Evolutionary conservation across 257 asterid species (phyloP).

Genomic region (Gentiana macrophylla): DNA sequence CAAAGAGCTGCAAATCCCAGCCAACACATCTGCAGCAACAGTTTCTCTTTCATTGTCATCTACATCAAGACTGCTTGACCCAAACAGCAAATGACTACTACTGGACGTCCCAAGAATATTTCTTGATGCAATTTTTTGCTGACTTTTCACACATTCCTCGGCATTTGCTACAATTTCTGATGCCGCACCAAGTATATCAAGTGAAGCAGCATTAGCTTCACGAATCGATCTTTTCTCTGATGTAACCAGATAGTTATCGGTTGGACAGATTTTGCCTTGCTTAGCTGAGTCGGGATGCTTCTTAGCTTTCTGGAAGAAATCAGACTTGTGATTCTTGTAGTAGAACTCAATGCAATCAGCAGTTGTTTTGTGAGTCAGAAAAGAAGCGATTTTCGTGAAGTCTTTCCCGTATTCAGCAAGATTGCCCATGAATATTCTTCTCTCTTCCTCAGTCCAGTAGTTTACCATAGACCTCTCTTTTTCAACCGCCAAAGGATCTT

Average conservation of each 20-base stretch:
- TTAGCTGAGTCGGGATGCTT: slow-evolving; percentile 10
- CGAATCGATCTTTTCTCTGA: slow-evolving; percentile 75
- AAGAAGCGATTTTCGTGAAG: slow-evolving; percentile 71
- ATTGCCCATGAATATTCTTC: slow-evolving; percentile 65
- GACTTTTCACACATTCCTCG: slow-evolving; percentile 32
- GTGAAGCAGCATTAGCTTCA: slow-evolving; percentile 68
- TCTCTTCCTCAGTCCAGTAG: slow-evolving; percentile 74
- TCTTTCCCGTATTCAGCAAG: slow-evolving; percentile 68
- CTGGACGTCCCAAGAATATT: slow-evolving; percentile 26
- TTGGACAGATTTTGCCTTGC: slow-evolving; percentile 46
- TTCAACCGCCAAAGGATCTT: slow-evolving; percentile 74
- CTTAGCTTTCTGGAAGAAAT: slow-evolving; percentile 55
- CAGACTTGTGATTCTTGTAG: slow-evolving; percentile 91
- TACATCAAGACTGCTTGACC: slow-evolving; percentile 45
- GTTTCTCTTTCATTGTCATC: slow-evolving; percentile 58
- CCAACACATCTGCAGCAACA: slow-evolving; percentile 93
- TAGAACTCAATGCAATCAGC: slow-evolving; percentile 97
- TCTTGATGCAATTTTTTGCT: slow-evolving; percentile 36
- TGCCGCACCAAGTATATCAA: slow-evolving; percentile 75
- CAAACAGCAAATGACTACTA: slow-evolving; percentile 28
- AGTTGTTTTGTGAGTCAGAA: slow-evolving; percentile 56
- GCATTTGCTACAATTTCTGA: slow-evolving; percentile 60
- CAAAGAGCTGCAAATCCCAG: slow-evolving; percentile 88
- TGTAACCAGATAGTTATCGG: slow-evolving; percentile 55
- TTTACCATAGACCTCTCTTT: slow-evolving; percentile 62